phyloP scores from a whole-genome alignment of 73 alveolate genomes.

The Paramecium tetraurelia region DNA sequence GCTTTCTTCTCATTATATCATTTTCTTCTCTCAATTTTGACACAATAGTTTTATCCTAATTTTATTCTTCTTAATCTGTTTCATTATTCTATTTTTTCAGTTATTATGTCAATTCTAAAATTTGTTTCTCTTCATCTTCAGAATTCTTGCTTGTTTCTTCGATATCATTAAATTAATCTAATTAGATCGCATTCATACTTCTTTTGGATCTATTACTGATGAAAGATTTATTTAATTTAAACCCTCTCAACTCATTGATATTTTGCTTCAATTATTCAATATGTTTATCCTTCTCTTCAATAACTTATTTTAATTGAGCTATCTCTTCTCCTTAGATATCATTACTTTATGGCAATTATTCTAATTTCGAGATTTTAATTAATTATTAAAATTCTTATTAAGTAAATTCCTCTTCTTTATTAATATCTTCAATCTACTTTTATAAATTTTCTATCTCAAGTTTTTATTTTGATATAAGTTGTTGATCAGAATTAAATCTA shows the following conservation, averaged over 20 bases:
- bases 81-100: background rate
- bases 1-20: background rate
- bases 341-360: background rate
- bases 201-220: constrained; percentile 7
- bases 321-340: background rate
- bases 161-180: background rate
- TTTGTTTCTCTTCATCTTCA: background rate
- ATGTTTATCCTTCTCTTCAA: background rate
- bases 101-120: background rate
- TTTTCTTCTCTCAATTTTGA: background rate
- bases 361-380: background rate
- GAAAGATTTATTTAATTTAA: background rate
- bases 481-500: background rate
- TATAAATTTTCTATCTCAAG: background rate
- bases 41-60: background rate
- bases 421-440: background rate
- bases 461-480: background rate
- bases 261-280: background rate
- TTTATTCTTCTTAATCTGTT: background rate
- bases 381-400: background rate
- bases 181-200: background rate
- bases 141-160: background rate
- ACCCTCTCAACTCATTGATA: background rate
- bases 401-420: background rate
- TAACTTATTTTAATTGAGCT: background rate